Evolutionary conservation across 352 stramenopile genomes (phyloP).

Genomic region (Pythium pyrilobum): DNA sequence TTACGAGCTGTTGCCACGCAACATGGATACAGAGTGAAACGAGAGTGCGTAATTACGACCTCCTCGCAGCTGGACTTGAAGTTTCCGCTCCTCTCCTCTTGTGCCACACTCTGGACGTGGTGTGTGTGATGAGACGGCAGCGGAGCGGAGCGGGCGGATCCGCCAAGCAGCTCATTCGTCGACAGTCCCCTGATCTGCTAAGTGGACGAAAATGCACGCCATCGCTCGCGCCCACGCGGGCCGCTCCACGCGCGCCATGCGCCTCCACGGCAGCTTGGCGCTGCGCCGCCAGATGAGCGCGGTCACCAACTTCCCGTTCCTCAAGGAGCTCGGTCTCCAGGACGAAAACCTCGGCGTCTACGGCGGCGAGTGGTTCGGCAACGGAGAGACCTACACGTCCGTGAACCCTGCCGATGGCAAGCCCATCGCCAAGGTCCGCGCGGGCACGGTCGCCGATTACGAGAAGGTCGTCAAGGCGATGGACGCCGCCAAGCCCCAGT

Average conservation of each 20-base stretch:
- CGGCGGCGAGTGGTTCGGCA: slow-evolving; percentile 85
- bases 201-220: slow-evolving; percentile 10
- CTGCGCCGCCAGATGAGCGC: slow-evolving; percentile 35
- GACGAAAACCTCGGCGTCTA: slow-evolving; percentile 86
- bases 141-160: neutral
- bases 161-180: slow-evolving; percentile 15
- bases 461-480: slow-evolving; percentile 76
- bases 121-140: slow-evolving; percentile 14
- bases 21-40: too few species aligned
- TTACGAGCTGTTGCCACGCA: too few species aligned
- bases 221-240: slow-evolving; percentile 7
- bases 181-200: slow-evolving; percentile 2
- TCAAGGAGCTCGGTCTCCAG: slow-evolving; percentile 72
- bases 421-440: slow-evolving; percentile 76
- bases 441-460: slow-evolving; percentile 81
- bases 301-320: slow-evolving; percentile 61
- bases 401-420: slow-evolving; percentile 83
- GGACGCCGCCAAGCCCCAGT: slow-evolving; percentile 78
- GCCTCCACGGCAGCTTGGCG: slow-evolving; percentile 15
- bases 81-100: neutral
- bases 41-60: slow-evolving; percentile 12
- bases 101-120: neutral
- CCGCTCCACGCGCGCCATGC: slow-evolving; percentile 2
- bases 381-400: slow-evolving; percentile 72
- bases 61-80: slow-evolving; percentile 20